Evolutionary conservation across 768 basidiomycete genomes (phyloP).

Genomic region (Hygrophorus russula): DNA sequence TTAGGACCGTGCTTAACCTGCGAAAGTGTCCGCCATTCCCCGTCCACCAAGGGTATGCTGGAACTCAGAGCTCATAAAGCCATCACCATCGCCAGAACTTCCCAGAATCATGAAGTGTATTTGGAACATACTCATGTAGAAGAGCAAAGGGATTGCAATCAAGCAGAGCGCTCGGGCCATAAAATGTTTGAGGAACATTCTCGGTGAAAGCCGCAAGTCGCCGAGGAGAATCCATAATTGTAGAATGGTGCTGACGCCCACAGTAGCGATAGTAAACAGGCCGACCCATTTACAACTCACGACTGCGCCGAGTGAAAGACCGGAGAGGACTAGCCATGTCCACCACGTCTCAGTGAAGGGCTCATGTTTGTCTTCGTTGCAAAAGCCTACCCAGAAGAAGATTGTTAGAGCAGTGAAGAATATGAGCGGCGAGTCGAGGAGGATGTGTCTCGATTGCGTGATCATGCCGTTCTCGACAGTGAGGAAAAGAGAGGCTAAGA

Average conservation of each 20-base stretch:
- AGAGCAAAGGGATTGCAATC: slow-evolving; percentile 71
- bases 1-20: slow-evolving; percentile 40
- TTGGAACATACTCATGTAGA: slow-evolving; percentile 97
- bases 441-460: slow-evolving; percentile 93
- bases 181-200: slow-evolving; percentile 76
- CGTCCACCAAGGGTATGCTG: slow-evolving; percentile 89
- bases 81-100: slow-evolving; percentile 92
- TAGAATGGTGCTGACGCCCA: slow-evolving; percentile 73
- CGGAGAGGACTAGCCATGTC: slow-evolving; percentile 82
- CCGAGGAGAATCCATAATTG: slow-evolving; percentile 90
- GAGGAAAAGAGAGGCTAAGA: slow-evolving; percentile 83
- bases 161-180: slow-evolving; percentile 82
- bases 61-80: slow-evolving; percentile 99
- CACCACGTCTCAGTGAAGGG: slow-evolving; percentile 88
- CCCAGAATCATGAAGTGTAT: slow-evolving; percentile 86
- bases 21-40: slow-evolving; percentile 88
- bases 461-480: slow-evolving; percentile 95
- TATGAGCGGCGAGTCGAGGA: slow-evolving; percentile 95
- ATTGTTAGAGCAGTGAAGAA: slow-evolving; percentile 92
- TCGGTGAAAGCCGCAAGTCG: slow-evolving; percentile 67
- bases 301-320: slow-evolving; percentile 85
- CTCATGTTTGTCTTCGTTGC: slow-evolving; percentile 76
- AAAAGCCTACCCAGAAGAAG: slow-evolving; percentile 85
- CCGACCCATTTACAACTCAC: slow-evolving; percentile 98
- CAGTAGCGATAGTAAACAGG: slow-evolving; percentile 91